These are phyloP conservation scores for Candida awuae DNA, from an alignment of 805 yeast species.

Conservation along the genomic window DNA sequence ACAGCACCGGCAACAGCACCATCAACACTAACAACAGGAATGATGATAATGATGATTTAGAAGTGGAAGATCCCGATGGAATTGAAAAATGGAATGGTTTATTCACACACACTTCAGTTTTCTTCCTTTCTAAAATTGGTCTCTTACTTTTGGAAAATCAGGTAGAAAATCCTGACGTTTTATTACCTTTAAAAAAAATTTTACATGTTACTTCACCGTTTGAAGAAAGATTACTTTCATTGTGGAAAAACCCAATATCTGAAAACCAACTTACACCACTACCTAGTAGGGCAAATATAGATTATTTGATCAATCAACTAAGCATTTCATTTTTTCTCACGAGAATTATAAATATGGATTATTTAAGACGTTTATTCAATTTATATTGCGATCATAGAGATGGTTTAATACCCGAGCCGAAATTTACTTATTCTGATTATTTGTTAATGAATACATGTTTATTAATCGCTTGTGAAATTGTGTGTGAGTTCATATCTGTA, in stretches of 20 bases:
- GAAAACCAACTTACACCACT: constrained; percentile 21
- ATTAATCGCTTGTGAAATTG: constrained; percentile 15
- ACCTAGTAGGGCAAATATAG: constrained; percentile 24
- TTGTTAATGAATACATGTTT: constrained; percentile 27
- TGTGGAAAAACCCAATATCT: constrained; percentile 32
- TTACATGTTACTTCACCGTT: constrained; percentile 14
- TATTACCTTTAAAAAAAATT: constrained; percentile 22
- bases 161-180: constrained; percentile 12
- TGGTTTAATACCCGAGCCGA: constrained; percentile 18
- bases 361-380: constrained; percentile 9
- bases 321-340: constrained; percentile 1
- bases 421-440: constrained; percentile 26
- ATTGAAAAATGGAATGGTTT: constrained; percentile 9
- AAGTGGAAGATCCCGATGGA: not conserved
- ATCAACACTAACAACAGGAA: too few relatives aligned
- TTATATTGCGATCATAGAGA: constrained; percentile 22
- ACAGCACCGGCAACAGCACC: too few relatives aligned
- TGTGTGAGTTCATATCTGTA: constrained; percentile 6
- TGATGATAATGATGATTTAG: not conserved
- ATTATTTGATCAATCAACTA: constrained; percentile 13
- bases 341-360: constrained; percentile 6
- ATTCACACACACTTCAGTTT: constrained; percentile 27
- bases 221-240: constrained; percentile 17
- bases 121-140: constrained; percentile 36
- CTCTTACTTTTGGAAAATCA: constrained; percentile 31